Evolutionary conservation across 352 stramenopile genomes (phyloP).

Genomic region (Globisporangium nunn): DNA sequence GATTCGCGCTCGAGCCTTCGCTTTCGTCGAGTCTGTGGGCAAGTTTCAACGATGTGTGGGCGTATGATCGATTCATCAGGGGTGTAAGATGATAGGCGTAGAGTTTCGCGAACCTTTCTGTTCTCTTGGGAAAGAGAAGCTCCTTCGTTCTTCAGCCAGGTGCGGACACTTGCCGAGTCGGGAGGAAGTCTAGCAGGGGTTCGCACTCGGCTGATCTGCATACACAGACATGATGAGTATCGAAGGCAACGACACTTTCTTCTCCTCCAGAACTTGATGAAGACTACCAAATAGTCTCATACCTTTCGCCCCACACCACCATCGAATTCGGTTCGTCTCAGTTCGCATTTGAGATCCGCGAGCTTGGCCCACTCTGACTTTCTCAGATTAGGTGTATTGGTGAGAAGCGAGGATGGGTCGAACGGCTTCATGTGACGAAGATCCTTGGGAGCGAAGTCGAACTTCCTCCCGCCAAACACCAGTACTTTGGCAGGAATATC

Average conservation of each 20-base stretch:
- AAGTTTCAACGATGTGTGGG: neutral
- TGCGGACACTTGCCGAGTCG: conserved; percentile 17
- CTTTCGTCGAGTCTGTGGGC: neutral
- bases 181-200: conserved; percentile 35
- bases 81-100: neutral
- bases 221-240: neutral
- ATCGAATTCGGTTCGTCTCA: neutral
- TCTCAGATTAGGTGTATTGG: conserved; percentile 9
- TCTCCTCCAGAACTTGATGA: neutral
- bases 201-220: conserved; percentile 27
- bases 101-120: conserved; percentile 22
- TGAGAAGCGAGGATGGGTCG: conserved; percentile 24
- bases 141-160: conserved; percentile 25
- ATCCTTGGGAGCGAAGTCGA: conserved; percentile 40
- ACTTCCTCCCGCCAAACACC: conserved; percentile 70
- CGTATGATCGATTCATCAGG: neutral
- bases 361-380: conserved; percentile 8
- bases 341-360: conserved; percentile 3
- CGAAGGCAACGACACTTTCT: neutral
- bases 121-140: conserved; percentile 1
- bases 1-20: neutral
- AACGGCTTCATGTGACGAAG: conserved; percentile 32
- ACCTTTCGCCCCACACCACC: neutral
- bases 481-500: conserved; percentile 72
- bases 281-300: neutral